Conservation (phyloP, 140 eudicot species). For the Oenanthe javanica region DNA sequence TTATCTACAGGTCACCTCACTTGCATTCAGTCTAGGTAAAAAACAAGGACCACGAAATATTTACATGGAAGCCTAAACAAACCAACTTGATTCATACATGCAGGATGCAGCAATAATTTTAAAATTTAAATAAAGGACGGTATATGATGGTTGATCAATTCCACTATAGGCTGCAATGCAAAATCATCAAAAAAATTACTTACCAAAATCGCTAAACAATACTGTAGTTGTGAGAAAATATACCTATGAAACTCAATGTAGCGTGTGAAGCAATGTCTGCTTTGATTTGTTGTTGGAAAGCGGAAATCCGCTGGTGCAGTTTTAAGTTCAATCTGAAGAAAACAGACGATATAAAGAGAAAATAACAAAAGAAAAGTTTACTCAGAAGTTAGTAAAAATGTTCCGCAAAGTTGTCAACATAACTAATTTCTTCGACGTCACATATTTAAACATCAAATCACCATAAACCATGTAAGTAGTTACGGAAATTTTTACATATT, state of each 20-base stretch:
- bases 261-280: slow-evolving; percentile 93
- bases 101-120: not conserved
- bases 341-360: not conserved
- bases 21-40: too few species aligned
- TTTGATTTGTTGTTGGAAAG: slow-evolving; percentile 92
- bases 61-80: not conserved
- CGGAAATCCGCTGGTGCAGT: slow-evolving; percentile 97
- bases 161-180: not conserved
- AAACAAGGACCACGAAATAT: not conserved
- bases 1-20: not conserved
- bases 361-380: not conserved
- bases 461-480: not conserved
- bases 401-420: not conserved
- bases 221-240: not conserved
- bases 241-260: slow-evolving; percentile 94
- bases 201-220: not conserved
- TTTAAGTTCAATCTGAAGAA: slow-evolving; percentile 65
- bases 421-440: not conserved
- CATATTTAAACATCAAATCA: not conserved
- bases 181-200: not conserved
- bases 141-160: not conserved
- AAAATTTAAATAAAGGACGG: not conserved
- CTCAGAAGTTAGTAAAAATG: not conserved
- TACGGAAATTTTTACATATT: too few species aligned
- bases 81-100: not conserved